phyloP scores from a whole-genome alignment of 345 rosid genomes.

The Populus davidiana region DNA sequence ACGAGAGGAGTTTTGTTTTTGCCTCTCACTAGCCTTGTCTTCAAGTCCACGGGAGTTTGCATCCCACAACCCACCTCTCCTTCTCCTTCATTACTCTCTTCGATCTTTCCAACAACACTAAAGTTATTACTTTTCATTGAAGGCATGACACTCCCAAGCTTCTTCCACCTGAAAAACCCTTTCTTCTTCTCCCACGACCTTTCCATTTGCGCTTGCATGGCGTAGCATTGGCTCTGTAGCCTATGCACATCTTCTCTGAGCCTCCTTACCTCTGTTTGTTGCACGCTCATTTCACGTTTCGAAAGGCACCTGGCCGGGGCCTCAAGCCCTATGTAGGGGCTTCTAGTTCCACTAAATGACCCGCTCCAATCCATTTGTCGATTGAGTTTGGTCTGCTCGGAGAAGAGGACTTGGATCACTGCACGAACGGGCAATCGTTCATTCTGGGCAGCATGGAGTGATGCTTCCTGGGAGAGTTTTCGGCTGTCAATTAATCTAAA shows the following conservation, averaged over 20 bases:
- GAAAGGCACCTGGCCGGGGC: conserved; percentile 51
- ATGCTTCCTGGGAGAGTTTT: conserved; percentile 74
- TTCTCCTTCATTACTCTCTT: conserved; percentile 32
- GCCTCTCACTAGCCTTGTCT: conserved; percentile 53
- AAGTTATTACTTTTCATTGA: conserved; percentile 33
- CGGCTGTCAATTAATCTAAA: conserved; percentile 66
- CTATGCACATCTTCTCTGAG: conserved; percentile 62
- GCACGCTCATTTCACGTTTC: conserved; percentile 59
- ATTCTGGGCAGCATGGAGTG: conserved; percentile 76
- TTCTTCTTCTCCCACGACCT: conserved; percentile 63
- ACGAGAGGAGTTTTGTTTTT: conserved; percentile 45
- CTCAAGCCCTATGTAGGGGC: conserved; percentile 46
- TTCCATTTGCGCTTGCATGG: conserved; percentile 62
- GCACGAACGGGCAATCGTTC: conserved; percentile 81
- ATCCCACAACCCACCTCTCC: conserved; percentile 32
- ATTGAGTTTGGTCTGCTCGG: conserved; percentile 65
- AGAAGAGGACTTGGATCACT: conserved; percentile 68
- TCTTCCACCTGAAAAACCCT: conserved; percentile 79
- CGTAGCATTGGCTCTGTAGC: conserved; percentile 53
- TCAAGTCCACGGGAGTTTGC: conserved; percentile 58
- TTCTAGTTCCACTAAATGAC: conserved; percentile 50
- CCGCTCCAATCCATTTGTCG: conserved; percentile 64
- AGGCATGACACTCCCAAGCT: conserved; percentile 43
- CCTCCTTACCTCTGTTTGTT: conserved; percentile 58
- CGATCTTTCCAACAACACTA: conserved; percentile 38